Conservation (phyloP, 2,329 filamentous ascomycete genomes). For the Ascochyta pisi region DNA sequence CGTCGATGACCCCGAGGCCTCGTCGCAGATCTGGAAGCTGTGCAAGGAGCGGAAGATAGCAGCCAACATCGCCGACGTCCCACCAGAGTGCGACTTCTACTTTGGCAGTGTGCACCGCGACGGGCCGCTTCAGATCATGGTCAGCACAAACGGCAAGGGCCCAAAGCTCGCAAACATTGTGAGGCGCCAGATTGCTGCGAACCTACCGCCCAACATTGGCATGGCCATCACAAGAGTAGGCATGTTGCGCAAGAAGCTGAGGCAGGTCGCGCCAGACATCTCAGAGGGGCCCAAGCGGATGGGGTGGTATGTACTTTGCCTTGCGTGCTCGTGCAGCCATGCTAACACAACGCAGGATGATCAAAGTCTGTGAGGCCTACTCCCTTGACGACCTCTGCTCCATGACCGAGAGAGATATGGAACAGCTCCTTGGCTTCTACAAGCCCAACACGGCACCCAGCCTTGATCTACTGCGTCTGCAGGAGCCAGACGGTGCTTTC, state of each 20-base stretch:
- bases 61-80: constrained; percentile 96
- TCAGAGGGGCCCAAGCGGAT: constrained; percentile 86
- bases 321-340: not conserved
- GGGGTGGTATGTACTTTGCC: constrained; percentile 68
- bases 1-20: constrained; percentile 92
- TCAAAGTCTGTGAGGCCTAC: constrained; percentile 86
- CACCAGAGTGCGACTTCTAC: constrained; percentile 97
- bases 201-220: constrained; percentile 79
- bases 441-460: constrained; percentile 53
- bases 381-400: constrained; percentile 82
- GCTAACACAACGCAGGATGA: constrained; percentile 72
- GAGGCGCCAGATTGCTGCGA: constrained; percentile 77
- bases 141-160: constrained; percentile 96
- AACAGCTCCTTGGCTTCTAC: constrained; percentile 80
- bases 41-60: constrained; percentile 85
- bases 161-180: constrained; percentile 89
- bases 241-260: constrained; percentile 76
- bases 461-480: constrained; percentile 51
- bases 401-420: constrained; percentile 83
- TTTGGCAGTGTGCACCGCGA: constrained; percentile 96
- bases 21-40: constrained; percentile 87
- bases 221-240: constrained; percentile 87
- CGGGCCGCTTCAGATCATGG: constrained; percentile 96
- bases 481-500: constrained; percentile 51
- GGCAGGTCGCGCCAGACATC: constrained; percentile 73